A percentile compares a stretch with the other conserved stretches of the same genome.
Evolutionary conservation across 108 stramenopile genomes (phyloP).

Genomic region (Cyclostephanos tholiformis): DNA sequence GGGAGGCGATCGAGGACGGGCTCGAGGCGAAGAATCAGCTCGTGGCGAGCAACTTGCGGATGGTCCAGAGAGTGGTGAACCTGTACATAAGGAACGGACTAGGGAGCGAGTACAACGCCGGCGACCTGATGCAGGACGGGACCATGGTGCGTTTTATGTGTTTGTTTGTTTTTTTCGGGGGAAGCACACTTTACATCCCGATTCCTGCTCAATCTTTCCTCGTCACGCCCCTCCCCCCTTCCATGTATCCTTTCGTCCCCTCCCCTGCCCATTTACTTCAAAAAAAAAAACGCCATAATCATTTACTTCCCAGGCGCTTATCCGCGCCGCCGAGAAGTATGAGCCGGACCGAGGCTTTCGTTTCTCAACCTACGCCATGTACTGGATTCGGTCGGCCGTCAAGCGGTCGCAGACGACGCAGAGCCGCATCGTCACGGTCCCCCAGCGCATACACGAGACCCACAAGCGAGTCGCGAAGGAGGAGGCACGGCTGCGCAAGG

Average conservation of each 20-base stretch:
- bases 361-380: conserved; percentile 97
- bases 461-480: conserved; percentile 65
- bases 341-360: conserved; percentile 91
- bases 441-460: conserved; percentile 81
- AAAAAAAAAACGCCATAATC: background rate
- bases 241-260: too few species aligned
- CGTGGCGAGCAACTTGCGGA: conserved; percentile 78
- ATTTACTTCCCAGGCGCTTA: conserved; percentile 67
- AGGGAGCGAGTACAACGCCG: conserved; percentile 84
- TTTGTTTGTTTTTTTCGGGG: background rate
- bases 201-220: background rate
- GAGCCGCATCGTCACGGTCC: conserved; percentile 69
- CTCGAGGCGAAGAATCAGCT: conserved; percentile 81
- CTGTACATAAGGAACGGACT: conserved; percentile 84
- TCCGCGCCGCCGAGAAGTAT: conserved; percentile 94
- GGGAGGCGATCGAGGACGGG: conserved; percentile 72
- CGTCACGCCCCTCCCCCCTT: conserved; percentile 4
- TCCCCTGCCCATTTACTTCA: too few species aligned
- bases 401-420: conserved; percentile 81
- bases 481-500: conserved; percentile 41
- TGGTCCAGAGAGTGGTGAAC: conserved; percentile 89
- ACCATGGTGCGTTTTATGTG: conserved; percentile 66
- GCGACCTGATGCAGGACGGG: conserved; percentile 91
- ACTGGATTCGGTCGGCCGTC: conserved; percentile 94
- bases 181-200: background rate